Base-by-base conservation (phyloP, 768 basidiomycete species). In the Suillus discolor region DNA sequence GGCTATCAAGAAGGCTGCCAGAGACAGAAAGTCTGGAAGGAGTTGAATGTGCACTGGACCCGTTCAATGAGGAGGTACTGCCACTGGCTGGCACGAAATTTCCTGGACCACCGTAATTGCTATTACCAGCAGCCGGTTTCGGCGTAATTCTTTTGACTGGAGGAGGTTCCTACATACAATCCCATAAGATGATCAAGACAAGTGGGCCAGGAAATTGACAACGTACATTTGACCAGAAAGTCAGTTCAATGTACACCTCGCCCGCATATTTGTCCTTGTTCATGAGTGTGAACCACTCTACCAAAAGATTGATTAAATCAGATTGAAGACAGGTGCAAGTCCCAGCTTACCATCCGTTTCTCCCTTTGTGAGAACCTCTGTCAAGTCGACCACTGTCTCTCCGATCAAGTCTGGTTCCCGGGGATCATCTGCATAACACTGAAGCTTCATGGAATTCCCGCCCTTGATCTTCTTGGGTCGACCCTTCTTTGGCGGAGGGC, bases 381-480 rank as follows among this genome's bases (percentile, higher is more conserved):
- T 91, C 45, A 99, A 84, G 77, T 97, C 92, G 7, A 99, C 92
- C 47, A 87, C 84, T 5, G 89, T 79, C 77, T 99, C 97, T 55
- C 97, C 97, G 72, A 99, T 96, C 69, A 99, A 83, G 72, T 95
- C 96, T 54, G 97, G 97, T 73, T 99, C 97, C 63, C 93, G 88
- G 60, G 92, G 83, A 74, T 99, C 97, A 77, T 99, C 97, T 23
- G 97, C 97, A 76, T 90, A 99, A 76, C 95, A 96, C 41, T 91
- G 87, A 54, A 99, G 72, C 70, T 84, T 86, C 88, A 99, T 90
- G 49, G 78, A 82, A 75, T 81, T 87, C 57, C 91, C 91, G 51
- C 92, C 92, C 71, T 88, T 87, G 47, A 94, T 87, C 63, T 75
- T 83, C 69, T 79, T 81, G 16, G 74, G 69, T 59, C 79, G 84